A percentile compares a stretch with the other conserved stretches of the same genome.
Evolutionary conservation across 2,329 filamentous ascomycete genomes (phyloP).

Genomic region (Monosporascus sp.): DNA sequence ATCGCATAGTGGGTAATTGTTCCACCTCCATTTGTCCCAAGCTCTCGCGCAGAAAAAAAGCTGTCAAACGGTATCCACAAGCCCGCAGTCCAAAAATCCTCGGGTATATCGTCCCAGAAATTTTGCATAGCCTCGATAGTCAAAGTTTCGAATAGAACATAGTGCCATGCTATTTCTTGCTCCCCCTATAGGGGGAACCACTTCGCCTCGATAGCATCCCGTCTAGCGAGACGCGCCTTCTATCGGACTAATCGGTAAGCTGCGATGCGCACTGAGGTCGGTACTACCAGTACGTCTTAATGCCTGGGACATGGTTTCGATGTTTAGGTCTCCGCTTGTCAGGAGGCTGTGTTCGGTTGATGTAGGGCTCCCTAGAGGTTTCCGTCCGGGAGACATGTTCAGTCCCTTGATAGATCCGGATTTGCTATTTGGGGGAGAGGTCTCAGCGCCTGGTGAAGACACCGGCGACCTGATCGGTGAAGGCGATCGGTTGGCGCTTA

Average conservation of each 20-base stretch:
- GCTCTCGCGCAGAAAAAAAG: slow-evolving; percentile 4
- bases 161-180: slow-evolving; percentile 5
- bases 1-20: slow-evolving; percentile 5
- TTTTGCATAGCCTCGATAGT: not conserved
- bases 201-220: not conserved
- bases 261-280: slow-evolving; percentile 59
- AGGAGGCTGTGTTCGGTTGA: slow-evolving; percentile 45
- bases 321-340: slow-evolving; percentile 67
- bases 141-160: slow-evolving; percentile 4
- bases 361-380: slow-evolving; percentile 59
- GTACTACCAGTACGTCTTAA: slow-evolving; percentile 78
- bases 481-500: slow-evolving; percentile 60
- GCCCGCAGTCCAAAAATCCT: slow-evolving; percentile 12
- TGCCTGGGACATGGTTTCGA: slow-evolving; percentile 92
- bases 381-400: slow-evolving; percentile 62
- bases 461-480: slow-evolving; percentile 77
- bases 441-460: slow-evolving; percentile 62
- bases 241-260: slow-evolving; percentile 54
- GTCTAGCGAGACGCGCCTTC: slow-evolving; percentile 33
- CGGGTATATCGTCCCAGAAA: slow-evolving; percentile 10
- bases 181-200: not conserved
- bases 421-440: slow-evolving; percentile 72
- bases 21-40: slow-evolving; percentile 18
- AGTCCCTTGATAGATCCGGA: slow-evolving; percentile 67
- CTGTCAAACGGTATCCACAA: slow-evolving; percentile 24